Evolutionary conservation across 306 rosid species (phyloP).

Genomic region (Prunus kanzakura): DNA sequence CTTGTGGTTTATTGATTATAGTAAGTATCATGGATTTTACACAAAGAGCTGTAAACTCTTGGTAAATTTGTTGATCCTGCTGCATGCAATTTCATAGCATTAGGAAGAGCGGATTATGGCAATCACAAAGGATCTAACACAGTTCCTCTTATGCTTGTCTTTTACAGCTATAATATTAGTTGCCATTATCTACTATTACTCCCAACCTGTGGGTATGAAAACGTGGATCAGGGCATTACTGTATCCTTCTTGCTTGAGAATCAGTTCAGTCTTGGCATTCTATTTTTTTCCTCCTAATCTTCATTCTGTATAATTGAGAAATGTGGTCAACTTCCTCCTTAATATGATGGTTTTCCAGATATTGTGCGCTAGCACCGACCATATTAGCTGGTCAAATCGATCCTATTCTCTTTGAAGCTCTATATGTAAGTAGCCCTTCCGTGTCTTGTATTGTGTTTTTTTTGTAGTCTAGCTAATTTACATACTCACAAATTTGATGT

Average conservation of each 20-base stretch:
- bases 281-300: not conserved
- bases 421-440: conserved; percentile 67
- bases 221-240: conserved; percentile 80
- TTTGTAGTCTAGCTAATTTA: not conserved
- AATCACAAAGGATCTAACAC: conserved; percentile 32
- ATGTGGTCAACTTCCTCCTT: conserved; percentile 44
- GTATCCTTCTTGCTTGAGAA: conserved; percentile 61
- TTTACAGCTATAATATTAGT: conserved; percentile 72
- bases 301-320: conserved; percentile 21
- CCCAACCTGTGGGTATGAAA: conserved; percentile 61
- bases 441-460: conserved; percentile 2
- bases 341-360: conserved; percentile 61
- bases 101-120: conserved; percentile 6
- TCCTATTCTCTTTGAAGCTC: conserved; percentile 87
- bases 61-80: not conserved
- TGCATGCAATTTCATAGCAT: not conserved
- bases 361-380: conserved; percentile 88
- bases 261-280: conserved; percentile 20
- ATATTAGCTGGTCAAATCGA: conserved; percentile 81
- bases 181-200: conserved; percentile 83
- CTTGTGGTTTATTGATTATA: not conserved
- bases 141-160: conserved; percentile 24
- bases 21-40: not conserved
- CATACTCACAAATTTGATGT: not conserved
- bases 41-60: not conserved